Conservation (phyloP, 2,329 filamentous ascomycete genomes). For the Pseudogymnoascus sp. region DNA sequence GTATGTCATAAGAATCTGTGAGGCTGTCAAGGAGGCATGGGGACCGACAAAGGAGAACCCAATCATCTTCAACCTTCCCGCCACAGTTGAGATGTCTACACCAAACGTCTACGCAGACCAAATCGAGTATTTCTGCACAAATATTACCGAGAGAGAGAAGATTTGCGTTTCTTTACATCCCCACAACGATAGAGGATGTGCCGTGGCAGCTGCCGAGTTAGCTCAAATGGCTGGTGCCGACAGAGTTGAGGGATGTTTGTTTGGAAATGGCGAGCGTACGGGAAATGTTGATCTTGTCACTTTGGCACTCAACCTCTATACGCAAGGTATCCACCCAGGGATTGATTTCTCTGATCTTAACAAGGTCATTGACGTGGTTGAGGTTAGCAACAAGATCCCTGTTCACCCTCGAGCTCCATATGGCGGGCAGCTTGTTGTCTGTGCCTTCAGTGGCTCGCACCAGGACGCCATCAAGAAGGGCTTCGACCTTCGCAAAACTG, state of each 20-base stretch:
- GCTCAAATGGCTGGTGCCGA: constrained; percentile 96
- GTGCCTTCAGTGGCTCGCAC: constrained; percentile 85
- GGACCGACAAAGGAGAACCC: constrained; percentile 69
- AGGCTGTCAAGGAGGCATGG: constrained; percentile 93
- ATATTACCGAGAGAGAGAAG: constrained; percentile 80
- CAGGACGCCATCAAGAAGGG: constrained; percentile 97
- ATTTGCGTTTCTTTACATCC: constrained; percentile 85
- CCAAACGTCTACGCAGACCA: constrained; percentile 95
- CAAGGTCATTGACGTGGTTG: constrained; percentile 78
- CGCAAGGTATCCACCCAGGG: constrained; percentile 76
- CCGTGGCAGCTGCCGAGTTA: constrained; percentile 81
- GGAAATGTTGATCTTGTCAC: constrained; percentile 95
- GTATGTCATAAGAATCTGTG: constrained; percentile 75
- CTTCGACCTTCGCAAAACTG: constrained; percentile 63
- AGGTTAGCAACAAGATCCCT: constrained; percentile 90
- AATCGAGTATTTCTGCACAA: constrained; percentile 88
- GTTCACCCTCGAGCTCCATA: constrained; percentile 87
- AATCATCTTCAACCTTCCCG: constrained; percentile 95
- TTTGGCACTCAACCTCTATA: constrained; percentile 87
- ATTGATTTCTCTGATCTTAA: constrained; percentile 91
- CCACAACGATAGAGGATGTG: constrained; percentile 90
- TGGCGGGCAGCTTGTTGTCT: constrained; percentile 84
- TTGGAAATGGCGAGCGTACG: constrained; percentile 91
- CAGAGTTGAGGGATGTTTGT: constrained; percentile 86
- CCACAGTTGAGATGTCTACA: constrained; percentile 90